These are phyloP conservation scores for Akanthomyces lecanii DNA, from an alignment of 2,329 filamentous ascomycete species.

Conservation along the genomic window DNA sequence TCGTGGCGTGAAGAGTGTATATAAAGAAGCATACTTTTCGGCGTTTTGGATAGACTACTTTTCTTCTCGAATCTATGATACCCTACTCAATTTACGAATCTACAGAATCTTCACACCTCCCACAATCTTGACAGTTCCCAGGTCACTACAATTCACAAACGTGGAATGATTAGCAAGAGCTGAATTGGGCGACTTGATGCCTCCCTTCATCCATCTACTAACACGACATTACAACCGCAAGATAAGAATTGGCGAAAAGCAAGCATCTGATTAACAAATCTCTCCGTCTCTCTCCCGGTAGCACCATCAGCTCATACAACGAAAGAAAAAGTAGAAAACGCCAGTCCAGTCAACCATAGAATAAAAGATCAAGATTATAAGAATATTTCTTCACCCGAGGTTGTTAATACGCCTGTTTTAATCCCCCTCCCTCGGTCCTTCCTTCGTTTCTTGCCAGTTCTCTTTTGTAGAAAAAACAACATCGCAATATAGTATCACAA, in stretches of 20 bases:
- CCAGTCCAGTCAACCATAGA: background rate
- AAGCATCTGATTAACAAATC: background rate
- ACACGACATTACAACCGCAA: background rate
- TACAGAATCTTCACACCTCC: background rate
- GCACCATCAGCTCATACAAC: background rate
- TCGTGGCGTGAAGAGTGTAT: background rate
- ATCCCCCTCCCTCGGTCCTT: background rate
- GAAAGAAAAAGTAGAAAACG: background rate
- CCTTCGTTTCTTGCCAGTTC: background rate
- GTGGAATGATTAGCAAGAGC: background rate
- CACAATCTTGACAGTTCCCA: background rate
- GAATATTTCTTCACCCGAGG: background rate
- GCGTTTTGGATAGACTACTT: constrained; percentile 1
- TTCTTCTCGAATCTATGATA: constrained; percentile 11
- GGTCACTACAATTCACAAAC: background rate
- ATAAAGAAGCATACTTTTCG: background rate
- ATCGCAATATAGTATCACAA: background rate
- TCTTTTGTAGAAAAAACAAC: background rate
- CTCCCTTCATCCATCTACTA: background rate
- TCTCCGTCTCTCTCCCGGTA: background rate
- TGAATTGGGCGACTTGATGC: background rate
- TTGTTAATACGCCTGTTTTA: constrained; percentile 9
- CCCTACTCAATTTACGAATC: constrained; percentile 14
- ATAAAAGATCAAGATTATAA: background rate
- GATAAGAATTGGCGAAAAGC: background rate